These are phyloP conservation scores for Taphrina communis DNA, from an alignment of 1,139 yeast genomes.

Conservation along the genomic window DNA sequence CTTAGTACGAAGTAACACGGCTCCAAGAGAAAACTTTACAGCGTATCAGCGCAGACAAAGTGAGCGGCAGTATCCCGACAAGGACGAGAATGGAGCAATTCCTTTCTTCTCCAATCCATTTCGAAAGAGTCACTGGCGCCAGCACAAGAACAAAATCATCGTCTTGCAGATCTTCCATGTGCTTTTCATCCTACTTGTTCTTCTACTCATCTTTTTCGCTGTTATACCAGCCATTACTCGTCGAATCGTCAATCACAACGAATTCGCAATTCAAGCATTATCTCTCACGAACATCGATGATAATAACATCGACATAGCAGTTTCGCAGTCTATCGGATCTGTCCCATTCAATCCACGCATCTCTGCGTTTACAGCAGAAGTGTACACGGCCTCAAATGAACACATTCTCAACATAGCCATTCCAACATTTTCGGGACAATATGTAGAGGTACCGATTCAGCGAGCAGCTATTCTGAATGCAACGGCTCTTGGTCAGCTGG, in stretches of 20 bases:
- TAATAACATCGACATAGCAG: neutral
- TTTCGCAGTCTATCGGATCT: conserved; percentile 13
- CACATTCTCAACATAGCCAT: conserved; percentile 1
- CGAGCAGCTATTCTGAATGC: neutral
- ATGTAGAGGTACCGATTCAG: neutral
- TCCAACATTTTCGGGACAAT: neutral
- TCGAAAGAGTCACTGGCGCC: neutral
- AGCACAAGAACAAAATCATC: neutral
- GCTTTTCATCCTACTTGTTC: neutral
- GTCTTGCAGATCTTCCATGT: neutral
- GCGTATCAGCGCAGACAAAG: too few species aligned
- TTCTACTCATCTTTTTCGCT: conserved; percentile 3
- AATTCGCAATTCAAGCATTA: neutral
- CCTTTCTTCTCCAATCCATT: conserved; percentile 11
- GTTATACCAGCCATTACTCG: conserved; percentile 4
- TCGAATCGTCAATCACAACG: neutral
- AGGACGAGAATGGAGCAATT: neutral
- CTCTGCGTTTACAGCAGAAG: neutral
- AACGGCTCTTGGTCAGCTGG: neutral
- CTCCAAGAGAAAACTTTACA: too few species aligned
- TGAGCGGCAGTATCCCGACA: too few species aligned
- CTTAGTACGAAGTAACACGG: too few species aligned
- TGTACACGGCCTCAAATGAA: neutral
- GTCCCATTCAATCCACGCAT: conserved; percentile 17
- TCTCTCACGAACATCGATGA: conserved; percentile 3